Conservation (phyloP, 106 monocot species). For the Dioscorea zingiberensis region DNA sequence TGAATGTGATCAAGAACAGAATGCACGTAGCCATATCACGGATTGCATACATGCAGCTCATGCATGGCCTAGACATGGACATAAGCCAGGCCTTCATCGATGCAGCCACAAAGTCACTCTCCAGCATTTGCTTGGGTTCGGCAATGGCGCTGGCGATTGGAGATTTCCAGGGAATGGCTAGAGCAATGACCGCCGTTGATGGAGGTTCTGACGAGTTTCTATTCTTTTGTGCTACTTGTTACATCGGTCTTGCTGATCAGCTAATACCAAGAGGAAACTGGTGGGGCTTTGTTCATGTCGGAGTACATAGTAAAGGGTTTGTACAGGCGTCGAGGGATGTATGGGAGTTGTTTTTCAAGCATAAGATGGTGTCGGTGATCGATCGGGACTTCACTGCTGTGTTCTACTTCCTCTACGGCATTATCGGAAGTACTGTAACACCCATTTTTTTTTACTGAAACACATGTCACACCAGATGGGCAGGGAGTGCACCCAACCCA, state of each 20-base stretch:
- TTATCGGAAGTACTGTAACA: no score
- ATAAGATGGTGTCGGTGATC: slow-evolving; percentile 32
- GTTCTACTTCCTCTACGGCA: slow-evolving; percentile 40
- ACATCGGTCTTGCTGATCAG: slow-evolving; percentile 28
- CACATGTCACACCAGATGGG: no score
- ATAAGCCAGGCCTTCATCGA: slow-evolving; percentile 14
- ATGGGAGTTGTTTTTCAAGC: slow-evolving; percentile 44
- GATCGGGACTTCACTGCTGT: slow-evolving; percentile 40
- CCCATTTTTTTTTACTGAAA: no score
- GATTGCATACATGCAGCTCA: slow-evolving; percentile 34
- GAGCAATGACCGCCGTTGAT: slow-evolving; percentile 20
- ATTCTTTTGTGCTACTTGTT: slow-evolving; percentile 63
- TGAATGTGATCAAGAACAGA: slow-evolving; percentile 54
- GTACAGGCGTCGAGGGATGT: slow-evolving; percentile 37
- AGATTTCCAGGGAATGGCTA: slow-evolving; percentile 24
- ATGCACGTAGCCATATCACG: slow-evolving; percentile 33
- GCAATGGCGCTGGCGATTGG: slow-evolving; percentile 21
- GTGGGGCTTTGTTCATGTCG: slow-evolving; percentile 73
- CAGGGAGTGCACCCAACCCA: no score
- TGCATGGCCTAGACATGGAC: background rate
- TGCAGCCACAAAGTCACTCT: slow-evolving; percentile 11
- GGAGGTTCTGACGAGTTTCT: slow-evolving; percentile 63
- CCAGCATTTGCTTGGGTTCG: slow-evolving; percentile 47
- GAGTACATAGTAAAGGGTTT: slow-evolving; percentile 35
- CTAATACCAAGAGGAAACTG: slow-evolving; percentile 42